Evolutionary conservation across 139 green algal species (phyloP).

Genomic region (Micromonas pusilla): DNA sequence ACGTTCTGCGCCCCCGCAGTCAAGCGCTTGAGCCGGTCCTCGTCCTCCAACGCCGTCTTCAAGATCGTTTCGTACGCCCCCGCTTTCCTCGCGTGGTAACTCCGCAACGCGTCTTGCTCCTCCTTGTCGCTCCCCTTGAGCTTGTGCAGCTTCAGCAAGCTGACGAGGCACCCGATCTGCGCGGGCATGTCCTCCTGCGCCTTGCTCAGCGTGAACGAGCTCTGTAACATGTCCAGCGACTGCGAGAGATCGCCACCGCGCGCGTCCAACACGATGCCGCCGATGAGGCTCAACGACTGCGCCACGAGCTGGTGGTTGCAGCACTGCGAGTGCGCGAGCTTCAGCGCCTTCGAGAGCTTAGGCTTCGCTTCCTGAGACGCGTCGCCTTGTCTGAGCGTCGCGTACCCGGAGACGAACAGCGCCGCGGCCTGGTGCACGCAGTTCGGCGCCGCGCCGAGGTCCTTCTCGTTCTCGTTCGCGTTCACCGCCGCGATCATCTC

Average conservation of each 20-base stretch:
- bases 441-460: neutral
- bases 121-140: conserved; percentile 8
- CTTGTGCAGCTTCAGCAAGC: neutral
- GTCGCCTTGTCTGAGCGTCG: neutral
- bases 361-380: conserved; percentile 2
- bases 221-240: conserved; percentile 10
- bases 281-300: neutral
- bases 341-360: neutral
- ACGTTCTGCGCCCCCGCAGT: neutral
- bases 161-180: neutral
- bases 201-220: conserved; percentile 6
- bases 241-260: neutral
- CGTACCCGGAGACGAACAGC: conserved; percentile 17
- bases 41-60: neutral
- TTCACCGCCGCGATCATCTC: neutral
- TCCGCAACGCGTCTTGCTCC: neutral
- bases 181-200: conserved; percentile 8
- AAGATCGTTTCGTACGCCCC: neutral
- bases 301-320: conserved; percentile 4
- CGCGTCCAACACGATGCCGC: neutral
- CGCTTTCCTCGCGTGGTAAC: neutral
- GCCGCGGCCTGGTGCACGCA: neutral
- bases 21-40: neutral
- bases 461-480: conserved; percentile 1
- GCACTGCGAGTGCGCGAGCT: conserved; percentile 1